phyloP scores from a whole-genome alignment of 306 rosid genomes.

The Lupinus albus region DNA sequence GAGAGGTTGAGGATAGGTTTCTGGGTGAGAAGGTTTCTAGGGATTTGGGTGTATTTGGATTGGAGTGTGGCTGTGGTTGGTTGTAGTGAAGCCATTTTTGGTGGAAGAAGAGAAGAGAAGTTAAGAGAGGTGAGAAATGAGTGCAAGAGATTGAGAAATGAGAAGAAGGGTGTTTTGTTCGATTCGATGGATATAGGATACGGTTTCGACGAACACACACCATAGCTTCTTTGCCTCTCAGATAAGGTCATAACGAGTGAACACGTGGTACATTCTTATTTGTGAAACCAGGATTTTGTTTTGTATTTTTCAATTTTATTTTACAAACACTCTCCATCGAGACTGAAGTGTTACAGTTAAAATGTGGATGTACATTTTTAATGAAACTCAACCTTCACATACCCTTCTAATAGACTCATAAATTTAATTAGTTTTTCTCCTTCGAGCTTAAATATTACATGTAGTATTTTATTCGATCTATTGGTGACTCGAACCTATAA shows the following conservation, averaged over 20 bases:
- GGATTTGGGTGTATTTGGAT: slow-evolving; percentile 52
- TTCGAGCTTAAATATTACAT: too few species aligned
- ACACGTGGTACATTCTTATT: slow-evolving; percentile 52
- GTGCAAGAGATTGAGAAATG: background rate
- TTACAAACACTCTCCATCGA: too few species aligned
- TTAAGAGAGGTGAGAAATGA: background rate
- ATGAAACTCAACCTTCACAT: too few species aligned
- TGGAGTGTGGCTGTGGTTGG: slow-evolving; percentile 64
- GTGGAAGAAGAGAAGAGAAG: background rate
- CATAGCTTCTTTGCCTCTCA: slow-evolving; percentile 33
- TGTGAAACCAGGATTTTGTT: background rate
- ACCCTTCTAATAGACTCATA: too few species aligned
- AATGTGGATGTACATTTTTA: too few species aligned
- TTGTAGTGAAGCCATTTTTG: slow-evolving; percentile 73
- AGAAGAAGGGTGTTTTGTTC: background rate
- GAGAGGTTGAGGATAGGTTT: slow-evolving; percentile 56
- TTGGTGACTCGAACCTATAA: too few species aligned
- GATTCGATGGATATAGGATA: background rate
- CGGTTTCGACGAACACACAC: slow-evolving; percentile 10
- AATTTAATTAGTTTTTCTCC: too few species aligned
- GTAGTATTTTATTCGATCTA: too few species aligned
- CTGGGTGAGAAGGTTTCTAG: slow-evolving; percentile 37
- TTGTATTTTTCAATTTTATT: background rate
- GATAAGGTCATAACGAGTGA: slow-evolving; percentile 44
- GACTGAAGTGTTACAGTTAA: too few species aligned